Conservation (phyloP, 2,329 filamentous ascomycete genomes). For the Hymenotorrendiella dingleyae region DNA sequence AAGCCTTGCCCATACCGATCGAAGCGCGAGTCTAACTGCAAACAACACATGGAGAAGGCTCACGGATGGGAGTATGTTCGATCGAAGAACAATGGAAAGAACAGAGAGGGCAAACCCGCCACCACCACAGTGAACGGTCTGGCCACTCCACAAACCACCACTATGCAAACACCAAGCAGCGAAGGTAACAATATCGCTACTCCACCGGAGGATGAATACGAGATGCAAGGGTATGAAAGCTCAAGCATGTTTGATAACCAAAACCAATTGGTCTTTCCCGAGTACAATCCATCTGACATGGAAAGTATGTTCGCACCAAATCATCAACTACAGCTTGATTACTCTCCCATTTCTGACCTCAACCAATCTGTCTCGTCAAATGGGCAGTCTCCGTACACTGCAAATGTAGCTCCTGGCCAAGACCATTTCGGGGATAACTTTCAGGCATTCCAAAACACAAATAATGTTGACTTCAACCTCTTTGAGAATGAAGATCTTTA, state of each 20-base stretch:
- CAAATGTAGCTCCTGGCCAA: constrained; percentile 41
- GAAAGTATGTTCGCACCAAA: constrained; percentile 19
- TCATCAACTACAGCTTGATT: constrained; percentile 22
- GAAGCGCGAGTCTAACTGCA: constrained; percentile 94
- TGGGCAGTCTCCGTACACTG: constrained; percentile 31
- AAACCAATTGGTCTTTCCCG: constrained; percentile 20
- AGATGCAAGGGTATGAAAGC: constrained; percentile 15
- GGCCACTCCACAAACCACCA: constrained; percentile 53
- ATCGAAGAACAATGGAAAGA: constrained; percentile 83
- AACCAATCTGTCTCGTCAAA: constrained; percentile 20
- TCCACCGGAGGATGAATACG: constrained; percentile 23
- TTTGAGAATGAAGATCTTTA: constrained; percentile 56
- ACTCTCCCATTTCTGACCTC: constrained; percentile 26
- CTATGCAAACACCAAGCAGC: constrained; percentile 52
- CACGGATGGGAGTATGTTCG: constrained; percentile 88
- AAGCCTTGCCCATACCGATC: constrained; percentile 86
- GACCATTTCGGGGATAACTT: constrained; percentile 49
- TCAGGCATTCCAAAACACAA: constrained; percentile 43
- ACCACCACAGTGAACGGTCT: constrained; percentile 35
- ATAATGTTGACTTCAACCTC: constrained; percentile 47
- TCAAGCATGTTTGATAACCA: constrained; percentile 14
- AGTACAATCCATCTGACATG: constrained; percentile 21
- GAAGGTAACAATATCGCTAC: constrained; percentile 32
- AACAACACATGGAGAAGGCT: constrained; percentile 98
- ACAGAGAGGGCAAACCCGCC: constrained; percentile 35